phyloP scores from a whole-genome alignment of 371 early-diverging fungal species.

The Lichtheimia ramosa region DNA sequence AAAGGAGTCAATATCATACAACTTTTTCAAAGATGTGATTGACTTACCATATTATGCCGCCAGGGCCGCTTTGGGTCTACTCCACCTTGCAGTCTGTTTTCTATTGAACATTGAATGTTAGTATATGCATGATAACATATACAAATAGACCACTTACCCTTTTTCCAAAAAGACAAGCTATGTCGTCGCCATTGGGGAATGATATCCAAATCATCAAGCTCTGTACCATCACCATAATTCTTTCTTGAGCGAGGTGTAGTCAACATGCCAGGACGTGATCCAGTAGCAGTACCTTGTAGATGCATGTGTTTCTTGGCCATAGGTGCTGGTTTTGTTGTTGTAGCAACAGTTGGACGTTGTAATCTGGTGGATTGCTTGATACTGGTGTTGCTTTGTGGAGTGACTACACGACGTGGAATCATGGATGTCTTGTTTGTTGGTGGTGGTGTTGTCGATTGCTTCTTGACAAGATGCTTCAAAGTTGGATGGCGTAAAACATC shows the following conservation, averaged over 20 bases:
- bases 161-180: background rate
- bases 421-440: background rate
- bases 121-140: background rate
- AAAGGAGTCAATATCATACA: background rate
- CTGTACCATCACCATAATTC: constrained; percentile 24
- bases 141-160: background rate
- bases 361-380: too few relatives aligned
- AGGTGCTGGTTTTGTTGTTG: background rate
- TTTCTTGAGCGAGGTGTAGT: constrained; percentile 16
- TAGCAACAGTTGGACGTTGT: too few relatives aligned
- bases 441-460: background rate
- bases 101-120: background rate
- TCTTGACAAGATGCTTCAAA: background rate
- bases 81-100: background rate
- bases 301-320: constrained; percentile 8
- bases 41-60: constrained; percentile 30
- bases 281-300: too few relatives aligned
- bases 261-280: constrained; percentile 7
- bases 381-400: too few relatives aligned
- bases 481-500: background rate
- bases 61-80: constrained; percentile 28
- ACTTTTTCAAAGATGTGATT: background rate
- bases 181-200: constrained; percentile 20
- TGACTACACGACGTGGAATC: too few relatives aligned
- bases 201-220: constrained; percentile 36